Conservation (phyloP, 2,329 filamentous ascomycete genomes). For the Torrubiella hemipterigena region DNA sequence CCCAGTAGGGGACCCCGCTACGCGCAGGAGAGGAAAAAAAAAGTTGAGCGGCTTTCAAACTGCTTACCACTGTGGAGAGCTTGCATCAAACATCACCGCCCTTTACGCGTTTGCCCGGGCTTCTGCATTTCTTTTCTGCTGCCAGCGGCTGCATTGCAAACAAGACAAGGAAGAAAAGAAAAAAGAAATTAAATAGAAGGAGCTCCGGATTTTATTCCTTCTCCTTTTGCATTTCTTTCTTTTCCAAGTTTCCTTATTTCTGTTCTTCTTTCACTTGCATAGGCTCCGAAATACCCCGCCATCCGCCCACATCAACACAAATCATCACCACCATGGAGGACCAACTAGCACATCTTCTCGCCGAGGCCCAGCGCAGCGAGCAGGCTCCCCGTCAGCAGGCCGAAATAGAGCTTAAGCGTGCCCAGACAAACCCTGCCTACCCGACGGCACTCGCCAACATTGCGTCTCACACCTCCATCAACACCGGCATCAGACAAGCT, state of each 20-base stretch:
- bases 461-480: constrained; percentile 62
- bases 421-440: constrained; percentile 59
- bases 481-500: constrained; percentile 67
- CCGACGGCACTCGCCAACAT: constrained; percentile 72
- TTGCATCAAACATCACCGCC: constrained; percentile 4
- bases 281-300: constrained; percentile 1
- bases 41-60: too few species aligned
- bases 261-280: constrained; percentile 2
- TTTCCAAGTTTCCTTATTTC: constrained; percentile 1
- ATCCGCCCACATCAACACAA: too few species aligned
- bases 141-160: too few species aligned
- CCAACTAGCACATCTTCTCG: constrained; percentile 77
- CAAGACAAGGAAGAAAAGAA: too few species aligned
- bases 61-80: background rate
- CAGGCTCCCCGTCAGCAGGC: constrained; percentile 73
- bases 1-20: too few species aligned
- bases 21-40: too few species aligned
- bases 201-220: background rate
- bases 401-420: constrained; percentile 67
- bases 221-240: background rate
- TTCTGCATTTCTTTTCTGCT: constrained; percentile 4
- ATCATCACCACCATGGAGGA: constrained; percentile 61
- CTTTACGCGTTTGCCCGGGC: constrained; percentile 4
- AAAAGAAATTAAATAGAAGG: too few species aligned
- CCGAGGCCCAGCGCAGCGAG: constrained; percentile 69